These are phyloP conservation scores for Corymbia calophylla DNA, from an alignment of 441 rosid genomes.

Conservation along the genomic window DNA sequence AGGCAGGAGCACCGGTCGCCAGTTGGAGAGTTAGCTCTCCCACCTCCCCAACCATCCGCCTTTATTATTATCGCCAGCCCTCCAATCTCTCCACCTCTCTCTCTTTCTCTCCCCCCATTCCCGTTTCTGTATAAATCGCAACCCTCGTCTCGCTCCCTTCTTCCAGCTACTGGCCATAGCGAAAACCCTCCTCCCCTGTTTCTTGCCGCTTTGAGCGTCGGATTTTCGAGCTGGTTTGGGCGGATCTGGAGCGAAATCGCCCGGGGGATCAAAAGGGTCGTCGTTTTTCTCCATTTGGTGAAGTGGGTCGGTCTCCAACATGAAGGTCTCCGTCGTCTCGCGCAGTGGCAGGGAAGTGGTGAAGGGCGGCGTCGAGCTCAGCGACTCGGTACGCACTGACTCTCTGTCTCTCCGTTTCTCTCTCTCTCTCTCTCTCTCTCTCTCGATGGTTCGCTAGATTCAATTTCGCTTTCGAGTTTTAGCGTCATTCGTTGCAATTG, in stretches of 20 bases:
- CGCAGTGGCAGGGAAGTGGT: conserved; percentile 82
- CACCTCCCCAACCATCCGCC: background rate
- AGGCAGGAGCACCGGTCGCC: background rate
- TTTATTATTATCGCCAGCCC: background rate
- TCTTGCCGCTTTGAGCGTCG: background rate
- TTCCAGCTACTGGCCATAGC: background rate
- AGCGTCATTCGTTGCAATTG: background rate
- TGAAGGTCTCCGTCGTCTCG: conserved; percentile 74
- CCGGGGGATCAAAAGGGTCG: background rate
- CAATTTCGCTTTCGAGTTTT: background rate
- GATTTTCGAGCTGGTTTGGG: background rate
- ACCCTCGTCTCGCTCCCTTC: background rate
- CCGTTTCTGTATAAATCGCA: background rate
- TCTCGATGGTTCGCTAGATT: background rate
- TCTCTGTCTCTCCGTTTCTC: background rate
- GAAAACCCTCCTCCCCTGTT: background rate
- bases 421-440: background rate
- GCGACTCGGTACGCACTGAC: conserved; percentile 42
- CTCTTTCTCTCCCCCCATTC: background rate
- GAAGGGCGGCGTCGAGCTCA: conserved; percentile 69
- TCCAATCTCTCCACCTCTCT: background rate
- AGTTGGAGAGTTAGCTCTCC: background rate
- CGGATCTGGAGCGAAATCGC: background rate
- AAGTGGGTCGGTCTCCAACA: conserved; percentile 31
- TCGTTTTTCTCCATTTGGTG: background rate